Evolutionary conservation across 371 early-diverging fungal species (phyloP).

Genomic region (Lichtheimia ramosa): DNA sequence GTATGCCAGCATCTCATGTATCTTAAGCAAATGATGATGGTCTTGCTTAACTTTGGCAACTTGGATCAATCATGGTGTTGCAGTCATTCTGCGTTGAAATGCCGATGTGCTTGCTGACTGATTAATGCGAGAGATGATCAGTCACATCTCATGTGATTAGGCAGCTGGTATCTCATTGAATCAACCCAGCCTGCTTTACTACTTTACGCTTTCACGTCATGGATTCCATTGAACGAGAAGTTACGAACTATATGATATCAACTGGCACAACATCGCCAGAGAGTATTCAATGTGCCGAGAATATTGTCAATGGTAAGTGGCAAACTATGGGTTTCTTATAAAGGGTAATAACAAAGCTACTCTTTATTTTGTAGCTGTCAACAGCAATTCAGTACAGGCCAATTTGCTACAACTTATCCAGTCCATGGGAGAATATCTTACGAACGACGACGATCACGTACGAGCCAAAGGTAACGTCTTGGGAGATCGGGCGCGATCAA

Average conservation of each 20-base stretch:
- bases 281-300: constrained; percentile 23
- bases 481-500: not conserved
- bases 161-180: no score
- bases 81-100: no score
- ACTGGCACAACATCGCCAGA: constrained; percentile 33
- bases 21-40: no score
- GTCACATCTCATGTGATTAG: no score
- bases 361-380: constrained; percentile 27
- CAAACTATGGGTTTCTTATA: not conserved
- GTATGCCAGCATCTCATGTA: no score
- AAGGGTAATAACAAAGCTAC: constrained; percentile 20
- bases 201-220: constrained; percentile 2
- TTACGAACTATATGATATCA: constrained; percentile 49
- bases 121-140: no score
- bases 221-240: constrained; percentile 33
- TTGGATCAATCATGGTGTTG: no score
- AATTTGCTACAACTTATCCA: constrained; percentile 73
- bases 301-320: constrained; percentile 30
- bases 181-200: not conserved
- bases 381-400: constrained; percentile 36
- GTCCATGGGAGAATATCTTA: constrained; percentile 75
- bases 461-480: constrained; percentile 79
- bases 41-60: no score
- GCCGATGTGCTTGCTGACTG: no score
- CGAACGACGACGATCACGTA: constrained; percentile 78